Evolutionary conservation across 192 early-diverging fungal genomes (phyloP), one percentile per base, ranked within the genome.

Genomic region (Gaertneriomyces semiglobifer): DNA sequence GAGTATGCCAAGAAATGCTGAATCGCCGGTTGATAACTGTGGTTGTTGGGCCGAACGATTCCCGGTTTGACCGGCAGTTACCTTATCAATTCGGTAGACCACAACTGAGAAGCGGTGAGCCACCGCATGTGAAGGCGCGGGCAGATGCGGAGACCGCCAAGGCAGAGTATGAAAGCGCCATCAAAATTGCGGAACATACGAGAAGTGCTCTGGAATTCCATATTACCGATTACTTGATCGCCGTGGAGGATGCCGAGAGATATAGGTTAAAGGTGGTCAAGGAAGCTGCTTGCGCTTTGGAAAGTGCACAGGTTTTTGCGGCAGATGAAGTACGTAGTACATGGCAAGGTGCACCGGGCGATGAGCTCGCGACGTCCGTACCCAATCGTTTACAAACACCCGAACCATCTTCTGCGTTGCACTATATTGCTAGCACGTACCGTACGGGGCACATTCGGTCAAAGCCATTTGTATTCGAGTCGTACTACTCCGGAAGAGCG

Each of bases 121-220:
- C 65, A n/a, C 71, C 71, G 7, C 65, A 73, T 43, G 65, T 73
- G 16, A 62, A 60, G 16, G 71, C 71, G 11, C 56, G 71, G 19
- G 63, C 61, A 43, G 71, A 67, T 54, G 69, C 71, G 9, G 71
- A 73, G 54, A 55, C 57, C 18, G 71, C 57, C 16, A 58, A 66
- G 11, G 43, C 44, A 2, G 70, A 77, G 12, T 77, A 72, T 47
- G 53, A 60, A 9, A 33, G 25, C 11, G 44, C 66, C 11, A 62
- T 78, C 61, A 53, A 60, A 11, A 20, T 33, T 0, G 76, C 72
- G 1, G 72, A 78, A 46, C 76, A 78, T 44, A 67, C 69, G 42
- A 63, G 76, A 9, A 41, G 55, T 16, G 72, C 76, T 6, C 65
- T 78, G 14, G 72, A 78, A 54, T 78, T 71, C 53, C 65, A 71